These are phyloP conservation scores for Lipomyces sp. DNA, from an alignment of 805 yeast genomes.

Conservation along the genomic window DNA sequence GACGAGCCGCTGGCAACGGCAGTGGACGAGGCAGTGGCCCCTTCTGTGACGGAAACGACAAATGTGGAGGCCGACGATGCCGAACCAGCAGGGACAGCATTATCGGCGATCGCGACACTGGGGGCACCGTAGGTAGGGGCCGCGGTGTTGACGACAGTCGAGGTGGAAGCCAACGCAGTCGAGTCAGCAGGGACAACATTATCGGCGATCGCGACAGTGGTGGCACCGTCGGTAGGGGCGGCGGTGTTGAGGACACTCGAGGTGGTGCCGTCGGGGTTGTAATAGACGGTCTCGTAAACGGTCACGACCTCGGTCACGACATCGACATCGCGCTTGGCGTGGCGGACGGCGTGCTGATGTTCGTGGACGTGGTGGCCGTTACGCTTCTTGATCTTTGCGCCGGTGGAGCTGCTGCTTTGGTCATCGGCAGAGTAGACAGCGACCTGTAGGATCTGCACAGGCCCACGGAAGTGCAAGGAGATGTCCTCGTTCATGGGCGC, in stretches of 20 bases:
- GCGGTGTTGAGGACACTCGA: slow-evolving; percentile 17
- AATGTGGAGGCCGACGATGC: slow-evolving; percentile 24
- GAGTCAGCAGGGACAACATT: too few relatives aligned
- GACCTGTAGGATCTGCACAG: slow-evolving; percentile 75
- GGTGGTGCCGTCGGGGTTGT: slow-evolving; percentile 40
- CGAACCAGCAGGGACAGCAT: slow-evolving; percentile 9
- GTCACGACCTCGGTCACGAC: slow-evolving; percentile 75
- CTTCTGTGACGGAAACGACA: slow-evolving; percentile 38
- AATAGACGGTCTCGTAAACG: slow-evolving; percentile 55
- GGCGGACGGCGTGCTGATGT: slow-evolving; percentile 50
- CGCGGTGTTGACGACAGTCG: slow-evolving; percentile 27
- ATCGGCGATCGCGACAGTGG: too few relatives aligned
- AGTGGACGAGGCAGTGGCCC: slow-evolving; percentile 24
- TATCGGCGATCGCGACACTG: slow-evolving; percentile 28
- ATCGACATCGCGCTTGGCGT: slow-evolving; percentile 63
- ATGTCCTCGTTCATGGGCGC: slow-evolving; percentile 86
- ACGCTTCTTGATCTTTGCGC: slow-evolving; percentile 31
- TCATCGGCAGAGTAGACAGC: slow-evolving; percentile 72
- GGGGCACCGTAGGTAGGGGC: slow-evolving; percentile 18
- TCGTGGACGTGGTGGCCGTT: slow-evolving; percentile 31
- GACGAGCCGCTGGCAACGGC: too few relatives aligned
- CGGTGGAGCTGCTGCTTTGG: slow-evolving; percentile 51
- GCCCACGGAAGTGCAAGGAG: slow-evolving; percentile 90
- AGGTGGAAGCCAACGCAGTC: slow-evolving; percentile 31
- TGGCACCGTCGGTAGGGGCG: too few relatives aligned